Base-by-base conservation (phyloP, 2,329 filamentous ascomycete genomes). In the Alternaria dauci region DNA sequence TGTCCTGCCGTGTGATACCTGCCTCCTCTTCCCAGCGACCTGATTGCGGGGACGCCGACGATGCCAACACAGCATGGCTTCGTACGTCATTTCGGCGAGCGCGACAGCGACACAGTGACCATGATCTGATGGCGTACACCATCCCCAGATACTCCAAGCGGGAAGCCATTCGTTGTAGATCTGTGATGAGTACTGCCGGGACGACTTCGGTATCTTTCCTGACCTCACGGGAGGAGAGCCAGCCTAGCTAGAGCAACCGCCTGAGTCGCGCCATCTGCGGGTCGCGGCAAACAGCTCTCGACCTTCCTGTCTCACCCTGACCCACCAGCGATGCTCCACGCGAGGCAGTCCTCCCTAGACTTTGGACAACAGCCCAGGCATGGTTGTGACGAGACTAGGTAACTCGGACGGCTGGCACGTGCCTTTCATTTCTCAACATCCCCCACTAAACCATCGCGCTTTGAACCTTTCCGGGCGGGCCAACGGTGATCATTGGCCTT, bases 201-300 rank as follows among this genome's bases (percentile, higher is more conserved):
- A 7, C 41, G 20, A 56, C 52, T 56, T 51, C 51, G 52, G 57
- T 42, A 20, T 32, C 28, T 34, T 44, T 34, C 36, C 20, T 51
- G 32, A 32, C 46, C 23, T 30, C n/a, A 51, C 20, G 23, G 26
- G 20, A 26, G 20, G 25, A 44, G 23, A 12, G 25, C 20, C 44
- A 52, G 58, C 56, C 58, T 53, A 51, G 52, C 55, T 52, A 43
- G 20, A 32, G 28, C 42, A 56, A 53, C 43, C 41, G 51, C 36
- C 55, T 64, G 58, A 54, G 54, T 58, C 50, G 55, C 51, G 34
- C 42, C 50, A 58, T 54, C 46, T 44, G 57, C 58, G 61, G 61
- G 55, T 50, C 46, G 63, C 61, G 54, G 57, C 58, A 59, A 54
- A 48, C 43, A 36, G 50, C 59, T 54, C 55, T 58, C 57, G 52